Base-by-base conservation (phyloP, 1,284 basidiomycete genomes). In the Cryptococcus sp. region DNA sequence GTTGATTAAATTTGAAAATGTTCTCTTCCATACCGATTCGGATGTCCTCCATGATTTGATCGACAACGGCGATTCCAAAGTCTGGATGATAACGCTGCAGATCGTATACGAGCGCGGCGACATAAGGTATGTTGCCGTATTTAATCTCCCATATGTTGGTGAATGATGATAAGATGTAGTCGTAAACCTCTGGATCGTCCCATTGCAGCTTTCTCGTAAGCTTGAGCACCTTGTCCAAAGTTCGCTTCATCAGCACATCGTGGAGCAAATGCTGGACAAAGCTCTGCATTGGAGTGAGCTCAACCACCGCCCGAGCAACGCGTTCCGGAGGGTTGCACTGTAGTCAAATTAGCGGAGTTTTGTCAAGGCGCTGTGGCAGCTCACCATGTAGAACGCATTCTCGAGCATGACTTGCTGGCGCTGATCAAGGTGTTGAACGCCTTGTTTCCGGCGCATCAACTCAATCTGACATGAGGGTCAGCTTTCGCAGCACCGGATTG, bases 321-420 rank as follows among this genome's bases (percentile, higher is more conserved):
- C 96, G 86, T 69, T 98, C 93, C 0, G 96, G 96, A 3, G 96
- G 96, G 70, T 99, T 97, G 78, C 94, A 97, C 88, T 98, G 66
- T 13, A 47, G 47, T 56, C 22, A 38, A 22, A 51, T 3, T 6
- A 47, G 11, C 39, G 49, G 19, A 20, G 20, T 40, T 3, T 47
- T n/a, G n/a, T n/a, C n/a, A n/a, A n/a, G n/a, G n/a, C n/a, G 54
- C 41, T 6, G 22, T 19, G 8, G 15, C 6, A 26, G 70, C 79
- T 56, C 59, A 91, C 91, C 83, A 93, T 93, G 74, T 98, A 99
- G 77, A 98, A 99, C 0, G 96, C 96, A 74, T 99, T 99, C 78
- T 99, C 96, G 34, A 99, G 84, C 65, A 98, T 80, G 26, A 98
- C 82, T 5, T 88, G 81, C 69, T 96, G 92, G 13, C 93, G 83